phyloP scores from a whole-genome alignment of 371 early-diverging fungal species.

The Batrachochytrium dendrobatidis region DNA sequence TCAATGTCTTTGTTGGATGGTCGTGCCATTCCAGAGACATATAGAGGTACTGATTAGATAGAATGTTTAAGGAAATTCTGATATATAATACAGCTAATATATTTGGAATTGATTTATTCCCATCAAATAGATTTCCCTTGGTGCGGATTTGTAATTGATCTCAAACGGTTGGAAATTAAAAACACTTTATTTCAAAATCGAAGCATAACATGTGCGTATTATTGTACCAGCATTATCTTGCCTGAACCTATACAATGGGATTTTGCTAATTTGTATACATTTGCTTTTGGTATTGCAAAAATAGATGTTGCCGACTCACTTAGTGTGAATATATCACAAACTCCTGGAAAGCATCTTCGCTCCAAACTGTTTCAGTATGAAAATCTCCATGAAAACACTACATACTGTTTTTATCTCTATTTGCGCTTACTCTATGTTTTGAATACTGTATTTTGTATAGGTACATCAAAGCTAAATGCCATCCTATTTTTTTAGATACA shows the following conservation, averaged over 20 bases:
- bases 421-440: too few relatives aligned
- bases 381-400: too few relatives aligned
- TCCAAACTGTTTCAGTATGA: conserved; percentile 20
- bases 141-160: conserved; percentile 69
- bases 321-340: conserved; percentile 27
- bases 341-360: conserved; percentile 12
- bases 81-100: too few relatives aligned
- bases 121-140: conserved; percentile 54
- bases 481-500: conserved; percentile 50
- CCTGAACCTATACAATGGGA: neutral
- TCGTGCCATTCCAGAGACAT: too few relatives aligned
- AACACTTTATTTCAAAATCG: conserved; percentile 52
- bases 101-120: too few relatives aligned
- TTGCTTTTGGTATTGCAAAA: neutral
- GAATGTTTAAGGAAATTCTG: too few relatives aligned
- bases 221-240: conserved; percentile 19
- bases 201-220: conserved; percentile 3
- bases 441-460: too few relatives aligned
- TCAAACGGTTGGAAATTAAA: conserved; percentile 52
- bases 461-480: conserved; percentile 46
- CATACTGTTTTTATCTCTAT: too few relatives aligned
- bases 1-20: too few relatives aligned
- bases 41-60: too few relatives aligned
- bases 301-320: conserved; percentile 35
- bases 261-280: neutral